Evolutionary conservation across 2,329 filamentous ascomycete genomes (phyloP).

Genomic region (Cladosporium halotolerans): DNA sequence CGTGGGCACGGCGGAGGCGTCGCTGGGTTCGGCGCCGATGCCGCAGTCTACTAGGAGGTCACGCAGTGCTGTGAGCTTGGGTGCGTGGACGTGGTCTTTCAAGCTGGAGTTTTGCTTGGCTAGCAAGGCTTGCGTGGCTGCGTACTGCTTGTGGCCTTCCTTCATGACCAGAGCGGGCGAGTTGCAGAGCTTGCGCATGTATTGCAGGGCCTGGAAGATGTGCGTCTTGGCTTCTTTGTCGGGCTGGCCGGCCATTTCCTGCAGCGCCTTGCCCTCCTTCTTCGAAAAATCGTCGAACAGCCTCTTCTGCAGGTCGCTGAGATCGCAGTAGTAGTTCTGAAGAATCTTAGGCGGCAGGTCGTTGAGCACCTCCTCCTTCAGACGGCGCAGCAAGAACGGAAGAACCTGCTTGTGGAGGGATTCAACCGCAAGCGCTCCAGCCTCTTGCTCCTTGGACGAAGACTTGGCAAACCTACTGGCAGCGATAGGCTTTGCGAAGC

Average conservation of each 20-base stretch:
- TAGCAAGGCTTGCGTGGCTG: slow-evolving; percentile 75
- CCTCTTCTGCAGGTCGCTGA: slow-evolving; percentile 88
- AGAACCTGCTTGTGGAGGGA: slow-evolving; percentile 98
- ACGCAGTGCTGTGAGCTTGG: slow-evolving; percentile 82
- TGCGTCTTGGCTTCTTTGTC: slow-evolving; percentile 96
- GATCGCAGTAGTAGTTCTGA: slow-evolving; percentile 98
- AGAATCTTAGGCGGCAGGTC: slow-evolving; percentile 96
- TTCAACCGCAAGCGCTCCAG: slow-evolving; percentile 90
- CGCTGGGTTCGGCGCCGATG: slow-evolving; percentile 67
- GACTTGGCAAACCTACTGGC: slow-evolving; percentile 94
- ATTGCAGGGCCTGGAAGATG: slow-evolving; percentile 97
- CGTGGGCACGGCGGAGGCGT: slow-evolving; percentile 43
- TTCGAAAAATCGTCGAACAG: slow-evolving; percentile 95
- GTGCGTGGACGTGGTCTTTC: slow-evolving; percentile 80
- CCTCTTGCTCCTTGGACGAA: slow-evolving; percentile 96
- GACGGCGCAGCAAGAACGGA: slow-evolving; percentile 86
- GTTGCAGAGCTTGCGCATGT: slow-evolving; percentile 99
- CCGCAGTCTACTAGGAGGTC: slow-evolving; percentile 98
- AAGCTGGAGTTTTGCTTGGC: slow-evolving; percentile 72
- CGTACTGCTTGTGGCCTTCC: slow-evolving; percentile 83
- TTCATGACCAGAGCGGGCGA: slow-evolving; percentile 95
- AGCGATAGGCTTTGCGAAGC: slow-evolving; percentile 90
- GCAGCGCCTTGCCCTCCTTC: slow-evolving; percentile 83
- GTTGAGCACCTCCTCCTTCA: slow-evolving; percentile 96
- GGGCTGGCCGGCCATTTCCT: slow-evolving; percentile 68